A percentile compares a stretch with the other conserved stretches of the same genome.
phyloP scores from a whole-genome alignment of 2,329 filamentous ascomycete species.

The Fusarium luffae region DNA sequence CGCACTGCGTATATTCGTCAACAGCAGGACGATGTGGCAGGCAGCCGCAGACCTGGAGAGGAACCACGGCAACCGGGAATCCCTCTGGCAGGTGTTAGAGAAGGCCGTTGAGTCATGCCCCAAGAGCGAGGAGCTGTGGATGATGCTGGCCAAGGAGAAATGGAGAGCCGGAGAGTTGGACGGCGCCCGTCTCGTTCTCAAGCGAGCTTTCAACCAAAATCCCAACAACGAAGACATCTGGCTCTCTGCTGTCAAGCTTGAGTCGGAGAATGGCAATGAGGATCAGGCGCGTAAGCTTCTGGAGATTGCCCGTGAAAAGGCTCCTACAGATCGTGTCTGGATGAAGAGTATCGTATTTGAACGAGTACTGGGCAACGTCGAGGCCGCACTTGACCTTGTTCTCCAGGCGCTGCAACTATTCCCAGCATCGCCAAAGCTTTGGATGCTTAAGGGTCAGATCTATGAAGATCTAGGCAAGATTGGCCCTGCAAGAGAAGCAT shows the following conservation, averaged over 20 bases:
- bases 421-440: constrained; percentile 86
- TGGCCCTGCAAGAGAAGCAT: constrained; percentile 89
- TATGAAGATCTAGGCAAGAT: constrained; percentile 86
- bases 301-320: constrained; percentile 83
- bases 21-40: constrained; percentile 88
- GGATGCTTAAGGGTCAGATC: constrained; percentile 99
- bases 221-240: constrained; percentile 98
- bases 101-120: constrained; percentile 95
- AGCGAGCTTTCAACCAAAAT: constrained; percentile 91
- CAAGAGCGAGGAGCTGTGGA: constrained; percentile 90
- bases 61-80: constrained; percentile 85
- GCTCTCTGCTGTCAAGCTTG: constrained; percentile 94
- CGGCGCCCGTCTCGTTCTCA: constrained; percentile 86
- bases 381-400: constrained; percentile 86
- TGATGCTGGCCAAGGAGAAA: constrained; percentile 95
- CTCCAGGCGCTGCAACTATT: constrained; percentile 89
- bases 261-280: constrained; percentile 86
- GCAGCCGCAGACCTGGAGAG: constrained; percentile 92
- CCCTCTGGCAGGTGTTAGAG: constrained; percentile 85
- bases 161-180: constrained; percentile 90
- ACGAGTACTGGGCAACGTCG: constrained; percentile 80
- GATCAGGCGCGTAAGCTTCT: constrained; percentile 86
- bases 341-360: constrained; percentile 97
- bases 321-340: constrained; percentile 95
- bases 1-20: constrained; percentile 87